Evolutionary conservation across 768 basidiomycete genomes (phyloP), one percentile per base, ranked within the genome.

Genomic region (Myochromella boudieri): DNA sequence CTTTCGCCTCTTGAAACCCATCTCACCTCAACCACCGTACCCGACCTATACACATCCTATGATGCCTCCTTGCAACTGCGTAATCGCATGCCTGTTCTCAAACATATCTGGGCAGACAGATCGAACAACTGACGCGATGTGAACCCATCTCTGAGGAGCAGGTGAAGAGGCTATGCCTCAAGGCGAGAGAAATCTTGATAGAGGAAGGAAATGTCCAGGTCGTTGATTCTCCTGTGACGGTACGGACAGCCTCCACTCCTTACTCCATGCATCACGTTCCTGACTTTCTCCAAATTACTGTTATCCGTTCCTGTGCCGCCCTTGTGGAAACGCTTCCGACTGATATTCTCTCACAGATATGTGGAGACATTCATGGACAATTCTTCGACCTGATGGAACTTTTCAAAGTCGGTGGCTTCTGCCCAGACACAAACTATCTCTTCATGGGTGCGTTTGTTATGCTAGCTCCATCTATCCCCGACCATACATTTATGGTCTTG

Each of bases 371-470:
- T 36, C 95, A 97, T 60, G 94, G 95, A 8, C 95, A 97, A 61
- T 97, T 97, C 63, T 97, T 87, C 67, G 95, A 97, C 65, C 77
- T 97, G 55, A 84, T 97, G 80, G 91, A 99, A 68, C 76, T 99
- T 48, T 95, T 97, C 79, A 85, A 84, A 64, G 83, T 95, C 25
- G 94, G 94, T 27, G 92, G 93, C 6, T 84, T 84, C 57, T 95
- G 93, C 66, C 94, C 94, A 49, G 84, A 91, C 28, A 95, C 93
- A 5, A 93, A 91, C 65, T 97, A 97, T 67, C 83, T 97, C 41
- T 95, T 97, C 80, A 95, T 97, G 90, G 88, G 89, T 91, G 53
- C 60, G 82, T 65, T 17, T 17, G 14, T 34, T 34, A 5, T 34
- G 14, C 33, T 7, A 6, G 14, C 14, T 12, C 14, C 14, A n/a